Percentiles rank a stretch among this genome's conserved stretches.
Evolutionary conservation across 306 rosid species (phyloP).

Genomic region (Cicer yamashitae): DNA sequence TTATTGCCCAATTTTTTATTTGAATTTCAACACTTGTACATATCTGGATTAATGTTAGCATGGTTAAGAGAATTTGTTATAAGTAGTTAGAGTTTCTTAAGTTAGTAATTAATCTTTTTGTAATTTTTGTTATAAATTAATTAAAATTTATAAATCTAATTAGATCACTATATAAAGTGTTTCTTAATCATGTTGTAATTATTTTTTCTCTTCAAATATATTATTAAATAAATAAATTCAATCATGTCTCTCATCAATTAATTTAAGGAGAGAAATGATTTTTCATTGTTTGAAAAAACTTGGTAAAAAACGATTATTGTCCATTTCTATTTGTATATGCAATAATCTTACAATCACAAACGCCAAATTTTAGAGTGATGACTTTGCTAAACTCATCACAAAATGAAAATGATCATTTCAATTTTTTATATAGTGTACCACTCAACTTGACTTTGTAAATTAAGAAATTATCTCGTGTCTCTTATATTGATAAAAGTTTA

Average conservation of each 20-base stretch:
- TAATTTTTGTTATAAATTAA: too few relatives aligned
- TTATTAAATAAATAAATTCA: too few relatives aligned
- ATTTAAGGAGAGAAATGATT: neutral
- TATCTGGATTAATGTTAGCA: neutral
- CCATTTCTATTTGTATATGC: slow-evolving; percentile 3
- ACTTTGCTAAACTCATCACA: neutral
- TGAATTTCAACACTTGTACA: neutral
- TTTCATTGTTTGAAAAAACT: neutral
- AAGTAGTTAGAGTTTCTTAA: too few relatives aligned
- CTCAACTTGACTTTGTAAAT: slow-evolving; percentile 2
- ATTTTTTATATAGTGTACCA: neutral
- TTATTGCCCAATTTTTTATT: neutral
- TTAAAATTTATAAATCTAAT: too few relatives aligned
- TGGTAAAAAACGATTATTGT: neutral
- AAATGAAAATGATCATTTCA: slow-evolving; percentile 9
- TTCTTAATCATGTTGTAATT: too few relatives aligned
- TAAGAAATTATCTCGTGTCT: neutral
- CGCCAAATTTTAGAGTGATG: neutral
- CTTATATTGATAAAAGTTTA: neutral
- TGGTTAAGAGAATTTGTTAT: too few relatives aligned
- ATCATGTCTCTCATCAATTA: too few relatives aligned
- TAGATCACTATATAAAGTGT: too few relatives aligned
- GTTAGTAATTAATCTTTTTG: too few relatives aligned
- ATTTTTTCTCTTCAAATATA: too few relatives aligned
- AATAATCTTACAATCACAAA: neutral